Evolutionary conservation across 2,329 filamentous ascomycete genomes (phyloP).

Genomic region (Cladophialophora carrionii): DNA sequence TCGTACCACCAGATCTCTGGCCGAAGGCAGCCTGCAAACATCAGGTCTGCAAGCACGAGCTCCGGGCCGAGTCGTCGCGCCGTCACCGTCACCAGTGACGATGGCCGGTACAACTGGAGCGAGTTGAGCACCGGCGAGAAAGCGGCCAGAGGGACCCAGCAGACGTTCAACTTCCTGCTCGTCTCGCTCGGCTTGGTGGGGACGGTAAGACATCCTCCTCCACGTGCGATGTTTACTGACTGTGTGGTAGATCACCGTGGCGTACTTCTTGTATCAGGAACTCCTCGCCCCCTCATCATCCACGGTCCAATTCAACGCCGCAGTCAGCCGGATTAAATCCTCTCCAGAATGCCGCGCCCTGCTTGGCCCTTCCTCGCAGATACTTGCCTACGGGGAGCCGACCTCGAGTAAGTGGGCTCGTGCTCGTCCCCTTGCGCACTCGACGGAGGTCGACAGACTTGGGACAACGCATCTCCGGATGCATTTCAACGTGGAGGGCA

Average conservation of each 20-base stretch:
- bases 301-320: conserved; percentile 84
- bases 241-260: conserved; percentile 67
- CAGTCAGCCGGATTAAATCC: conserved; percentile 75
- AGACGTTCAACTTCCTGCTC: conserved; percentile 83
- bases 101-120: conserved; percentile 78
- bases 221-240: neutral
- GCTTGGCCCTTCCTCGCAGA: conserved; percentile 74
- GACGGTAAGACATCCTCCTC: conserved; percentile 61
- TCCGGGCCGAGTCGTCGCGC: conserved; percentile 61
- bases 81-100: conserved; percentile 84
- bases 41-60: conserved; percentile 34
- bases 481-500: conserved; percentile 84
- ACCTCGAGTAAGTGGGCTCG: conserved; percentile 80
- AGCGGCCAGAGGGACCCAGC: conserved; percentile 80
- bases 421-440: conserved; percentile 61
- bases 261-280: conserved; percentile 76
- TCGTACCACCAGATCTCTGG: neutral
- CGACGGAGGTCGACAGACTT: conserved; percentile 68
- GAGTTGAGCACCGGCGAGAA: conserved; percentile 78
- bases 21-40: neutral
- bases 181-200: conserved; percentile 73
- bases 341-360: conserved; percentile 72
- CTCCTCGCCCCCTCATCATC: conserved; percentile 85
- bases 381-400: conserved; percentile 78
- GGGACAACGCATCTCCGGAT: conserved; percentile 81